Evolutionary conservation across 306 rosid genomes (phyloP), one percentile per base, ranked within the genome.

Genomic region (Castanea sativa): DNA sequence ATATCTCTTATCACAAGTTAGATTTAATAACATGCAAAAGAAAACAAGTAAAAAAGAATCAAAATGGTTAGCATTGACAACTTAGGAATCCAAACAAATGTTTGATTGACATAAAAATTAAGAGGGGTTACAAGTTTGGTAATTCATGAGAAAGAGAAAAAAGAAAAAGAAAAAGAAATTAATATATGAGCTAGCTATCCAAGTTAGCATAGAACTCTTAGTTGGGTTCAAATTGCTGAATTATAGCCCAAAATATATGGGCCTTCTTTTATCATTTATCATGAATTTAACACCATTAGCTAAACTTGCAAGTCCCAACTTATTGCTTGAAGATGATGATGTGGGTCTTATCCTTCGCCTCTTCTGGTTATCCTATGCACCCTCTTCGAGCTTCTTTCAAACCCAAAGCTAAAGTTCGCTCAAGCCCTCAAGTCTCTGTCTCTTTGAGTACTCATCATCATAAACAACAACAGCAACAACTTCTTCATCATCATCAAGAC

Each of bases 261-360:
- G 69, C 10, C 41, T 14, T 27, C n/a, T 29, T 63, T 12, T 5
- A 27, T 2, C 2, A 12, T 3, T 9, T 23, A 10, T 57, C 20
- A 20, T 21, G 3, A 59, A 23, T 59, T 10, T 13, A 55, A 55
- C 5, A 15, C 10, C 5, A 20, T 23, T 23, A 10, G n/a, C 11
- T 55, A 20, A 2, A 29, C n/a, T 20, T 7, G 32, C 2, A 33
- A 2, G 51, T 19, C 14, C 52, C 51, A 51, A 12, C 64, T 65
- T 55, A 23, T 23, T 23, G 23, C 23, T 23, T 23, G 23, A 23
- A 23, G 23, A 23, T 8, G 73, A 81, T 43, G 78, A 86, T 87
- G 91, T 76, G 82, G 89, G 83, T 68, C 72, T 81, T 76, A 79
- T 83, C 87, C 77, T 83, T 63, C 88, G 74, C 90, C 75, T 51